Percentiles rank a stretch among this genome's conserved stretches.
Conservation (phyloP, 2,329 filamentous ascomycete genomes). For the Colletotrichum plurivorum region DNA sequence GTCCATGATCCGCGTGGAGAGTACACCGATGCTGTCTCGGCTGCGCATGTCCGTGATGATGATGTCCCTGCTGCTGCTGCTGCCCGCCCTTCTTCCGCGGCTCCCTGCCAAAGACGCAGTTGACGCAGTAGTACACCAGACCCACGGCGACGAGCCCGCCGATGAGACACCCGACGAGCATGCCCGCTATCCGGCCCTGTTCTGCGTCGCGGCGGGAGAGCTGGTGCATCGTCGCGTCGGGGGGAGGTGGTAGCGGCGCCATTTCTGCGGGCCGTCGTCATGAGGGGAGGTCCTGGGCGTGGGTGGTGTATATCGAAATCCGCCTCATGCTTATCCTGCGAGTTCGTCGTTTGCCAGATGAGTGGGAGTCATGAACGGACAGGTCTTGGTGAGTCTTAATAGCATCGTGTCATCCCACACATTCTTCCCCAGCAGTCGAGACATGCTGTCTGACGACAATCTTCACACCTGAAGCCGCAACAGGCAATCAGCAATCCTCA, state of each 20-base stretch:
- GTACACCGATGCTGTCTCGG: not conserved
- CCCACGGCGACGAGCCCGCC: constrained; percentile 15
- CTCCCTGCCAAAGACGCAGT: constrained; percentile 21
- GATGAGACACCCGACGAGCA: constrained; percentile 35
- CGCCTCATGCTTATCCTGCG: not conserved
- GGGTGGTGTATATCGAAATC: too few relatives aligned
- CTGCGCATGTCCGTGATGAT: not conserved
- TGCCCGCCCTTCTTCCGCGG: not conserved
- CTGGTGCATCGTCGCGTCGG: not conserved
- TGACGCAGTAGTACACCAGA: constrained; percentile 30
- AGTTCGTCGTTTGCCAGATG: not conserved
- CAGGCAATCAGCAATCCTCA: constrained; percentile 1
- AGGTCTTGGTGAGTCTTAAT: not conserved
- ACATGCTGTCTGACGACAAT: not conserved
- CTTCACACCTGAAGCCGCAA: not conserved
- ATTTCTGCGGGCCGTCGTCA: not conserved
- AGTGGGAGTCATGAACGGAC: not conserved
- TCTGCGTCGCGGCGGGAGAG: constrained; percentile 23
- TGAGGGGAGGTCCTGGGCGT: not conserved
- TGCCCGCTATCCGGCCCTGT: constrained; percentile 24
- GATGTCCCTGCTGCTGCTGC: not conserved
- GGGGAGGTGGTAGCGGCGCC: constrained; percentile 5
- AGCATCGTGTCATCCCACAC: not conserved
- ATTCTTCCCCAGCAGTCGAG: not conserved
- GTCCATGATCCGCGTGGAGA: not conserved